Base-by-base conservation (phyloP, 306 rosid genomes). In the barrel medic (Medicago truncatula) region DNA sequence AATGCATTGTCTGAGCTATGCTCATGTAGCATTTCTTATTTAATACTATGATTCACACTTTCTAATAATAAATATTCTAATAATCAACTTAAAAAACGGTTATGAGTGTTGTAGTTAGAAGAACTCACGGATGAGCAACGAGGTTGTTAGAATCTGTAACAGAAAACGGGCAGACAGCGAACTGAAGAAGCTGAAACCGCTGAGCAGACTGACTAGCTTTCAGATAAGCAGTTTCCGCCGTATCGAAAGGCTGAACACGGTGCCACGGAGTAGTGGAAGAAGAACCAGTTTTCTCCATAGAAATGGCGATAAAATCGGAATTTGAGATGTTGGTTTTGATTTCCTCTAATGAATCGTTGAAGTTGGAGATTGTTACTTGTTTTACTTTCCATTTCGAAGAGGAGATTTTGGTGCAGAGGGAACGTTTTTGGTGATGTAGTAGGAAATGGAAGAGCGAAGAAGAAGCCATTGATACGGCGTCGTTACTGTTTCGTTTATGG, bases 131-230 rank as follows among this genome's bases (percentile, higher is more conserved):
- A 67, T 92, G 87, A 81, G 93, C 93, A 5, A 84, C 53, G 60
- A 90, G 81, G 77, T 84, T 77, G 47, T 86, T 67, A 16, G 92
- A 76, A 46, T 63, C 82, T 6, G 79, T 8, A 14, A 94, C 70
- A 41, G 92, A 87, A 80, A 95, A 92, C 2, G 98, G 97, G 77
- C 97, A 95, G 21, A 91, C 89, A 5, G 98, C 88, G 54, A 95
- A 86, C 69, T 95, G 98, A 46, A 95, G 82, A 7, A 86, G 75
- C 89, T 95, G 97, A 73, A 88, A 95, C 14, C 90, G 86, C 66
- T 87, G 88, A 50, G 98, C 95, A 8, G 96, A 79, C 70, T 44
- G 85, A 76, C 80, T 83, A 73, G 92, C 93, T 79, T 95, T 95
- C 67, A 58, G 76, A 72, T 92, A 94, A 13, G 97, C 87, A 1